Base-by-base conservation (phyloP, 176 grass and related monocot species). In the Musa itinerans region DNA sequence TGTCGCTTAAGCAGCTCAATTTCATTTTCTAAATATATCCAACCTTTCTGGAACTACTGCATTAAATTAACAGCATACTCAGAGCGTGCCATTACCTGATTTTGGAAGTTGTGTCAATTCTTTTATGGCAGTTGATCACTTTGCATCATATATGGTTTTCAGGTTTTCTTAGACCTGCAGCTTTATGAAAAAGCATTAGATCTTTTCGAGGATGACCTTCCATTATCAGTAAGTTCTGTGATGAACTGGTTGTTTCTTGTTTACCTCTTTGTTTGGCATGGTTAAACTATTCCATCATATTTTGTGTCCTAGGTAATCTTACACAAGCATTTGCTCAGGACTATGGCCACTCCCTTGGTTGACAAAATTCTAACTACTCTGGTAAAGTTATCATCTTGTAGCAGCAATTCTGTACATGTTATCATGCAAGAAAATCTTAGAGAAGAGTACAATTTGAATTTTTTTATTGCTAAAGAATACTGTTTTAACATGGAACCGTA, bases 181-280 rank as follows among this genome's bases (percentile, higher is more conserved):
- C 83, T 98, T 51, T 90, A 98, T 78, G 94, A 91, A 64, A 98
- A 93, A 91, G 81, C 88, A 89, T 81, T 93, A 71, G 90, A 98
- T 82, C 82, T 91, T 55, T 98, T 93, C 81, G 90, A 98, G 81
- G 88, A 98, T 53, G 90, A 98, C 73, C 82, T 82, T 69, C 55
- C 85, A 54, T 91, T 86, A 78, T 98, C 90, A 55, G 94, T 98
- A 91, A 85, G 86, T 59, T 92, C n/a, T 73, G 19, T 53, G 2
- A 50, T 20, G 9, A 51, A 56, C 64, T 73, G 62, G 21, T 78
- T 65, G 63, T 80, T 91, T 53, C 63, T 57, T 63, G 75, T 75
- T 34, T 54, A 22, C 63, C 73, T 78, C 81, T 76, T 57, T 82
- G 56, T 63, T 79, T 81, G 69, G 23, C 76, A 52, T 14, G 20